A percentile compares a stretch with the other conserved stretches of the same genome.
These are phyloP conservation scores for Bruguiera gymnorhiza DNA, from an alignment of 345 rosid genomes.

Conservation along the genomic window DNA sequence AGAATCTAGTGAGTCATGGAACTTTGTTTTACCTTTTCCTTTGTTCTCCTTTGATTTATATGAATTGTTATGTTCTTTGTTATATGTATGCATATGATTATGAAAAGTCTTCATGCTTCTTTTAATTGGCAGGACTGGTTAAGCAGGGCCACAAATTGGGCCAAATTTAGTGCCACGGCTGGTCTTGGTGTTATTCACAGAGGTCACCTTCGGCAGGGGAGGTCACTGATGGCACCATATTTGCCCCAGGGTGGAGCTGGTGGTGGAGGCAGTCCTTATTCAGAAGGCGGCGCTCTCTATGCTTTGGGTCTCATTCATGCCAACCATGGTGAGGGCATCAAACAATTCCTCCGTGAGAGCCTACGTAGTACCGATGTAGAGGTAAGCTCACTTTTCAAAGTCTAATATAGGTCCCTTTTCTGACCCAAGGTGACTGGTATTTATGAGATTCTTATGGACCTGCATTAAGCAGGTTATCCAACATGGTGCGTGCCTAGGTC, in stretches of 20 bases:
- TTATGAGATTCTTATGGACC: conserved; percentile 7
- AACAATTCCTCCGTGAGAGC: conserved; percentile 93
- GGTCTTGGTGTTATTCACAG: conserved; percentile 99
- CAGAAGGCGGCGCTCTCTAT: conserved; percentile 98
- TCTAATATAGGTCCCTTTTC: conserved; percentile 1
- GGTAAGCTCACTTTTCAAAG: conserved; percentile 40
- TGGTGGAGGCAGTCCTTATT: conserved; percentile 96
- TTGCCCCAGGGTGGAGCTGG: conserved; percentile 96
- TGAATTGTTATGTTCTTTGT: not conserved
- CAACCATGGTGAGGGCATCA: conserved; percentile 98
- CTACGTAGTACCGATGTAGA: conserved; percentile 83
- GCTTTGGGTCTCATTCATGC: conserved; percentile 99
- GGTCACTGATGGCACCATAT: conserved; percentile 97
- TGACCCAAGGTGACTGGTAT: not conserved
- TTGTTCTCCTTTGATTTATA: not conserved
- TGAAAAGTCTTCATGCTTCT: conserved; percentile 6
- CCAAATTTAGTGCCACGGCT: conserved; percentile 98
- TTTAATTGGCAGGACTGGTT: conserved; percentile 78
- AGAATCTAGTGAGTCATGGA: conserved; percentile 64
- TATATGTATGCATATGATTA: not conserved
- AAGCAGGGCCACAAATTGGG: conserved; percentile 99
- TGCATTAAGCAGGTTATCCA: conserved; percentile 76
- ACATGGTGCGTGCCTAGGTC: conserved; percentile 99
- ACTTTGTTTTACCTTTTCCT: conserved; percentile 6
- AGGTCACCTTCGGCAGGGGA: conserved; percentile 94